Base-by-base conservation (phyloP, 805 yeast species). In the Suhomyces prunicola region DNA sequence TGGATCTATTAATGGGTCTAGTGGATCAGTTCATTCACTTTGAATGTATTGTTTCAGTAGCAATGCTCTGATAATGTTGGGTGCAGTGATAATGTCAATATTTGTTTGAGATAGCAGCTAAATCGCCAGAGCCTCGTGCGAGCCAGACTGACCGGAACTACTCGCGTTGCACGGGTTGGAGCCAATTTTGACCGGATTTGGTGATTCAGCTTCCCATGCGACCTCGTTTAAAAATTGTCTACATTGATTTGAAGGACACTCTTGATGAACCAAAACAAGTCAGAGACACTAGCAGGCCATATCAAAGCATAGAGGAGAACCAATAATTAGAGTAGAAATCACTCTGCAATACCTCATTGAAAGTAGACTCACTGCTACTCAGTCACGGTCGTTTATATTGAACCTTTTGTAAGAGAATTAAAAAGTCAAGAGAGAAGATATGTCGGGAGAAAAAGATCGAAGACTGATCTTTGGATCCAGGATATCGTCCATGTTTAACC, bases 401-500 rank as follows among this genome's bases (percentile, higher is more conserved):
- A 33, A 33, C 9, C 36, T 33, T 33, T 29, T 12, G 41, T 1
- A 36, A 9, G 7, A 36, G 17, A 33, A 33, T 9, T 33, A 33
- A 33, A 4, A 33, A 33, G 36, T 33, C 13, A 17, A 2, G 15
- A 9, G 17, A 39, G 22, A 5, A 10, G 31, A 42, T 6, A 47
- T 47, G 49, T 47, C 49, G n/a, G 49, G 49, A 12, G 55, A 52
- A 12, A 52, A 53, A 40, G 57, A 56, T 56, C 61, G 54, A 55
- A 53, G 59, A 46, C 58, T 59, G 44, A 58, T 62, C 39, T 69
- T 70, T 52, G 72, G 73, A 35, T 57, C 66, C 8, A 63, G 73
- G 24, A 63, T 70, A 33, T 60, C 67, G 48, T 66, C 72, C 12
- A 68, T 70, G 27, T 70, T 70, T 57, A 61, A 61, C 56, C 50